A percentile compares a stretch with the other conserved stretches of the same genome.
Conservation (phyloP, 257 asterid species). For the Rubia yunnanensis region DNA sequence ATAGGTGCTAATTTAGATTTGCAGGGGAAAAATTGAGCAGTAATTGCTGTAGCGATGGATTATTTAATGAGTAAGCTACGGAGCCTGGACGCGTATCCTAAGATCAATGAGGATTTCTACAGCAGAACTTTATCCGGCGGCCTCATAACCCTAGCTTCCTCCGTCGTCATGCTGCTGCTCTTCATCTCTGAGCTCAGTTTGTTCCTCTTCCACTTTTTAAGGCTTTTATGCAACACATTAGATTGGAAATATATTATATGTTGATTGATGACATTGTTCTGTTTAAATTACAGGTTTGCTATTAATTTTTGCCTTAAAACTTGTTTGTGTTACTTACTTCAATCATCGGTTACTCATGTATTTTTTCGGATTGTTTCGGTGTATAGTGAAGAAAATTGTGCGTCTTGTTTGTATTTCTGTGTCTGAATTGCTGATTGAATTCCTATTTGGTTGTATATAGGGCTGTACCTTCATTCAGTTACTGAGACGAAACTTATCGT, state of each 20-base stretch:
- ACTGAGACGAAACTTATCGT: constrained; percentile 85
- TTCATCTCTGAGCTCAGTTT: constrained; percentile 91
- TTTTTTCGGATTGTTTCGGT: neutral
- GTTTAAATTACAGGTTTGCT: neutral
- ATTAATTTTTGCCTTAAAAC: neutral
- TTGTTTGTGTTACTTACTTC: neutral
- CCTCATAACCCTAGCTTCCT: constrained; percentile 69
- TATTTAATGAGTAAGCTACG: constrained; percentile 55
- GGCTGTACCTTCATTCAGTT: constrained; percentile 70
- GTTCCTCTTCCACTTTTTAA: constrained; percentile 20
- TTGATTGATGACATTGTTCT: neutral
- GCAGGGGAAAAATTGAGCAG: neutral
- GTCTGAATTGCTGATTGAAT: neutral
- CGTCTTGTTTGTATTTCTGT: neutral
- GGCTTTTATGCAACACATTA: neutral
- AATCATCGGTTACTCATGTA: neutral
- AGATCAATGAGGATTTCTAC: constrained; percentile 97
- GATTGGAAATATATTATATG: neutral
- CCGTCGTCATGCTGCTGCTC: constrained; percentile 79
- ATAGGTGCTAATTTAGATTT: neutral
- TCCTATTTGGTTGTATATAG: constrained; percentile 27
- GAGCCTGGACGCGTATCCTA: constrained; percentile 82
- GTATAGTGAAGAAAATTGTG: neutral
- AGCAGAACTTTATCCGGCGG: constrained; percentile 97
- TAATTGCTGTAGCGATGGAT: constrained; percentile 38